Percentiles rank a stretch among this genome's conserved stretches.
These are phyloP conservation scores for Wickerhamiella brachini DNA, from an alignment of 805 yeast species.

Conservation along the genomic window DNA sequence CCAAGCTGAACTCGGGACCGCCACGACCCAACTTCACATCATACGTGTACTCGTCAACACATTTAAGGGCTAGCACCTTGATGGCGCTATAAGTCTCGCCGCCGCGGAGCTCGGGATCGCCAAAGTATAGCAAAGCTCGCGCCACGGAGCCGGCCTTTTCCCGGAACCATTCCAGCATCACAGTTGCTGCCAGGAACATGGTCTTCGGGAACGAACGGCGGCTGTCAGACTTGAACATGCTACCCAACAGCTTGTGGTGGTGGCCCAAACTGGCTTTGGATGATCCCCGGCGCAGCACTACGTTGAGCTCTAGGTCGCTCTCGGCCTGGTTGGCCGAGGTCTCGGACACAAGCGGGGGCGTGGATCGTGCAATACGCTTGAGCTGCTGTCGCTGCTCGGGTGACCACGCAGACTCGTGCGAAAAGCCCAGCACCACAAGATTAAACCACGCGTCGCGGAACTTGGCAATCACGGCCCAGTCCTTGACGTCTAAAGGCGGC, in stretches of 20 bases:
- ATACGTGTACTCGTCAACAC: conserved; percentile 42
- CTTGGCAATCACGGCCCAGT: conserved; percentile 39
- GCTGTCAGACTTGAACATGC: background rate
- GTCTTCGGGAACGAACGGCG: background rate
- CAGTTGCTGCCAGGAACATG: conserved; percentile 61
- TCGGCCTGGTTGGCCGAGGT: conserved; percentile 71
- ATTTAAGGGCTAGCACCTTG: conserved; percentile 46
- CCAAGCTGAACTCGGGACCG: conserved; percentile 40
- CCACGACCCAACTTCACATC: conserved; percentile 38
- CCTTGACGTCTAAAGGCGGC: conserved; percentile 28
- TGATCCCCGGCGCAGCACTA: conserved; percentile 79
- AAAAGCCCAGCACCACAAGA: conserved; percentile 80
- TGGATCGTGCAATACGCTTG: conserved; percentile 61
- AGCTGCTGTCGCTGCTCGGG: conserved; percentile 36
- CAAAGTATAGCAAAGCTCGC: conserved; percentile 59
- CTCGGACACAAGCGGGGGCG: conserved; percentile 83
- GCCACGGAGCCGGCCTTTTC: conserved; percentile 73
- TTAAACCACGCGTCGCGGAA: conserved; percentile 92
- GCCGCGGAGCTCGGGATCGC: conserved; percentile 67
- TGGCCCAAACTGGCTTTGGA: conserved; percentile 43
- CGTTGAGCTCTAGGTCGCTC: conserved; percentile 81
- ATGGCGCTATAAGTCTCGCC: conserved; percentile 57
- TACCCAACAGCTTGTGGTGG: conserved; percentile 40
- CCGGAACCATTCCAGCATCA: conserved; percentile 65
- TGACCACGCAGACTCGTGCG: conserved; percentile 34